Evolutionary conservation across 208 protist species (phyloP).

Genomic region (Leishmania arabica): DNA sequence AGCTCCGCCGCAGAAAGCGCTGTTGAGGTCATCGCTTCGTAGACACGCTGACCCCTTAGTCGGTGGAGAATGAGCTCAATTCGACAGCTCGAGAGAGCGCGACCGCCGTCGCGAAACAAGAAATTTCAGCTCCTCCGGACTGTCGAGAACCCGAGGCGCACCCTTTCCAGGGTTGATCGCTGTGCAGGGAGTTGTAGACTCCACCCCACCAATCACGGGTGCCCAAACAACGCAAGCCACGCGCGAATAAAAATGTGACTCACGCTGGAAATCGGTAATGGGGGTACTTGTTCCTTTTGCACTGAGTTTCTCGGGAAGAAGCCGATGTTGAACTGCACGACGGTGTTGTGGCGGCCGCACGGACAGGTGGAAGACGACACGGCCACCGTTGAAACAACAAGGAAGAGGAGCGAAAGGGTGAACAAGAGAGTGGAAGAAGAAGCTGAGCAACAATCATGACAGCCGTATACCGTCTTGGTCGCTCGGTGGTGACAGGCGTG

Average conservation of each 20-base stretch:
- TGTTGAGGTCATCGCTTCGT: slow-evolving; percentile 30
- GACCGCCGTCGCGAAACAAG: neutral
- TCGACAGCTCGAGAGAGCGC: neutral
- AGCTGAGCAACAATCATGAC: neutral
- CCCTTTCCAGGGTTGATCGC: neutral
- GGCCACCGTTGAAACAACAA: neutral
- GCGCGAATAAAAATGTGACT: neutral
- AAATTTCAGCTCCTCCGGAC: neutral
- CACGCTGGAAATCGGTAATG: neutral
- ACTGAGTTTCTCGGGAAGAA: neutral
- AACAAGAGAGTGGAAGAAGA: neutral
- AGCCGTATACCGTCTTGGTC: neutral
- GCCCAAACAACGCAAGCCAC: neutral
- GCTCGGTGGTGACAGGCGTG: neutral
- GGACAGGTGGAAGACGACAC: neutral
- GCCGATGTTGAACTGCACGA: neutral
- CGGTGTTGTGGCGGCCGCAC: neutral
- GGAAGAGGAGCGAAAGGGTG: neutral
- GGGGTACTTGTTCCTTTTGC: neutral
- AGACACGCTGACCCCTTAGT: neutral
- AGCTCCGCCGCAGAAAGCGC: slow-evolving; percentile 30
- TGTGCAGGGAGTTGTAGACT: neutral
- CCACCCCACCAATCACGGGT: neutral
- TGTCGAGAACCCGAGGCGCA: neutral
- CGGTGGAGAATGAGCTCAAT: neutral